Base-by-base conservation (phyloP, 139 green algal genomes). In the Prasinococcaceae sp. region DNA sequence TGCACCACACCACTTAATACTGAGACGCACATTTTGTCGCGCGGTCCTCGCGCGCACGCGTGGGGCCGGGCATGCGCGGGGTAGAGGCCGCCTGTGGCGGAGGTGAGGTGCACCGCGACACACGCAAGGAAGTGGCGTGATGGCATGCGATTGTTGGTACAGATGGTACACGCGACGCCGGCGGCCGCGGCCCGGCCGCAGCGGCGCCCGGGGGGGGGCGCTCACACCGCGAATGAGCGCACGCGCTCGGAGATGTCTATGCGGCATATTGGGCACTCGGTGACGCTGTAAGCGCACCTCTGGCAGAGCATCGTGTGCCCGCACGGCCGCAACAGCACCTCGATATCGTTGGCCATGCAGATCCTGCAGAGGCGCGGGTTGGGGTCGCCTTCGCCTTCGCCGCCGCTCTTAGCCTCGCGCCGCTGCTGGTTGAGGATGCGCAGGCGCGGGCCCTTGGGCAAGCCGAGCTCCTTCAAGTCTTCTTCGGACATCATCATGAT, bases 231-330 rank as follows among this genome's bases (percentile, higher is more conserved):
- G 44, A 35, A 50, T 25, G 6, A 12, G 9, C 44, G 44, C 6
- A 50, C 16, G 20, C 5, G 12, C 20, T 50, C 44, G 44, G 30
- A 16, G 4, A 50, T 32, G 8, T 12, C 6, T 29, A 4, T 29
- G 12, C 44, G 10, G 16, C 44, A 50, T 14, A 50, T 12, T 25
- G 44, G 44, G 33, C 44, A 50, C 6, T 32, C 5, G 10, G 30
- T 32, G 10, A 50, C 44, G 6, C 33, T 32, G 12, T 50, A 12
- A 6, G 44, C 44, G 1, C 44, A 50, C 44, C 20, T 10, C 44
- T 12, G 22, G 44, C 44, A 50, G 24, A 50, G 30, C 24, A 50
- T 10, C 20, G 23, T 36, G 44, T 50, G 44, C 44, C 44, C 44
- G 44, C 44, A 50, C 23, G 44, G 44, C 5, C 23, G 20, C 20